Evolutionary conservation across 2,329 filamentous ascomycete species (phyloP).

Genomic region (Bipolaris cookei): DNA sequence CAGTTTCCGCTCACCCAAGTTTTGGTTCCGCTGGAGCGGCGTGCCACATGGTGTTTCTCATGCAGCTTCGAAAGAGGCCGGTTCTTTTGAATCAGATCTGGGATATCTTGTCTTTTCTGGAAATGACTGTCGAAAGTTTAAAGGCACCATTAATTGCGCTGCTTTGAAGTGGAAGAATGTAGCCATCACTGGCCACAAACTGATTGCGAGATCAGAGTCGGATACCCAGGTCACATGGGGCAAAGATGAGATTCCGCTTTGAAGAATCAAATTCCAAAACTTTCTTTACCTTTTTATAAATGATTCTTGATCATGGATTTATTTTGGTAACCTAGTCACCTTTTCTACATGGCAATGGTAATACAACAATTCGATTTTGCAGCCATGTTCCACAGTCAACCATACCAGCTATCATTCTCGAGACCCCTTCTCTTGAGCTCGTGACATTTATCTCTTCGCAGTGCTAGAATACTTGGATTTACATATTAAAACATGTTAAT

Average conservation of each 20-base stretch:
- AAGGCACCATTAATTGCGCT: slow-evolving; percentile 30
- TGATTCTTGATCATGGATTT: too few relatives aligned
- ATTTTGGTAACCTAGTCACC: too few relatives aligned
- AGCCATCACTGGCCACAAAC: slow-evolving; percentile 28
- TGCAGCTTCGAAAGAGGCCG: neutral
- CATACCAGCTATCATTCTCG: too few relatives aligned
- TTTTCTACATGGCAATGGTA: too few relatives aligned
- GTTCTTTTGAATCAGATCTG: slow-evolving; percentile 15
- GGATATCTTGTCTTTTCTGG: slow-evolving; percentile 33
- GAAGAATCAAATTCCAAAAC: too few relatives aligned
- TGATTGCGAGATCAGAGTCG: slow-evolving; percentile 20
- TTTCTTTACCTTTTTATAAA: too few relatives aligned
- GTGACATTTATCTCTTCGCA: too few relatives aligned
- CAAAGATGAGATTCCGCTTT: neutral
- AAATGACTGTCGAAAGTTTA: slow-evolving; percentile 33
- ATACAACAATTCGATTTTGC: too few relatives aligned
- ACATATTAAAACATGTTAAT: too few relatives aligned
- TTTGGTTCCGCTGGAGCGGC: slow-evolving; percentile 37
- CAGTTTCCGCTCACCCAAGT: slow-evolving; percentile 35
- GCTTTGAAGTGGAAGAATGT: slow-evolving; percentile 31
- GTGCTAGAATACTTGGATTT: too few relatives aligned
- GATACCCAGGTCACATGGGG: slow-evolving; percentile 26
- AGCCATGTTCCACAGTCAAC: too few relatives aligned
- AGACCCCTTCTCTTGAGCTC: too few relatives aligned
- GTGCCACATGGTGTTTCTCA: neutral